Evolutionary conservation across 2,329 filamentous ascomycete genomes (phyloP), one percentile per base, ranked within the genome.

Genomic region (Aspergillaceae sp.): DNA sequence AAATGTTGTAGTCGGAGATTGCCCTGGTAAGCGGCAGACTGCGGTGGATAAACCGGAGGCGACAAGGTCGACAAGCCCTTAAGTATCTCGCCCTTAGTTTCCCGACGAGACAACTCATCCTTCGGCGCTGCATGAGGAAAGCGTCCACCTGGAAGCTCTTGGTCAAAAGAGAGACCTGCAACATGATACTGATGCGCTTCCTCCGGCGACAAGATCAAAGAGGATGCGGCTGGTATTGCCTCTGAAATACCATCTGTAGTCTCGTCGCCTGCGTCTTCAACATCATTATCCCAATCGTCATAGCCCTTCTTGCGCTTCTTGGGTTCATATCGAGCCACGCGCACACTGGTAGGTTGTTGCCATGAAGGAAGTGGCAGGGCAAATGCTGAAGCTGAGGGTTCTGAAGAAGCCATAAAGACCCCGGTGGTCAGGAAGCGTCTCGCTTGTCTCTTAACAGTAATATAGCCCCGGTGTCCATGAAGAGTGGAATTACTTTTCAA

Each of bases 1-100:
- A 91, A 65, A 65, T 90, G 83, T 11, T 68, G 71, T 28, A 69
- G 51, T 32, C 69, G 70, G 38, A 72, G 55, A 41, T 62, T 68
- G 30, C 56, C 54, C 37, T 62, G 57, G 34, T 60, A 55, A 10
- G 59, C 62, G 35, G 59, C 48, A 40, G 63, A 56, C 29, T 61
- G 60, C 34, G 63, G 61, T 27, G 59, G 49, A 43, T 61, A 68
- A 9, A 70, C 50, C 3, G 66, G 65, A 32, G 59, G 53, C 19
- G 63, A 60, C 38, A 68, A 51, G 19, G 53, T 48, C 5, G 64
- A 57, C 35, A 70, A 48, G 32, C 58, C 55, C 36, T 50, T 52
- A 30, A 62, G 44, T 28, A 65, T 46, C 10, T 53, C 50, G 19
- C 47, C 45, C 33, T 46, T 43, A 4, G 41, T 60, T 7, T 51